Evolutionary conservation across 2,329 filamentous ascomycete genomes (phyloP).

Genomic region (Aotearoamyces nothofagi): DNA sequence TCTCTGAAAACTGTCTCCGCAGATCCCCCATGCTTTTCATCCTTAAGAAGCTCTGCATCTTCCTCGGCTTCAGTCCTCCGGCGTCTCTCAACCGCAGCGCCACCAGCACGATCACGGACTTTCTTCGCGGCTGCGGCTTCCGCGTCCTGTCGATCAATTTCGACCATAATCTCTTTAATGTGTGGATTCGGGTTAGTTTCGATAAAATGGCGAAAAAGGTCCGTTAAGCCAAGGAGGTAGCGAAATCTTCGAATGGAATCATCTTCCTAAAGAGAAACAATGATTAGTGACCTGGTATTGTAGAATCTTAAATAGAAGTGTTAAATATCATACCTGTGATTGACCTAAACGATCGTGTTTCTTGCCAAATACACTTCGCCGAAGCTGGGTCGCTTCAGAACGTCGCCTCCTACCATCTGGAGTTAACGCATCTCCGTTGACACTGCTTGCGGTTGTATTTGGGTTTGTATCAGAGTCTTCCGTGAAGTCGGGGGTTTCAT

Average conservation of each 20-base stretch:
- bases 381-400: slow-evolving; percentile 75
- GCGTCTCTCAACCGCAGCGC: slow-evolving; percentile 61
- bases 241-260: slow-evolving; percentile 89
- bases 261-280: slow-evolving; percentile 67
- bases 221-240: slow-evolving; percentile 86
- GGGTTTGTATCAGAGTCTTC: slow-evolving; percentile 54
- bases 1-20: slow-evolving; percentile 88
- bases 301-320: too few relatives aligned
- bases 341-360: slow-evolving; percentile 88
- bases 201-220: slow-evolving; percentile 97
- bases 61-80: slow-evolving; percentile 94
- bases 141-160: slow-evolving; percentile 87
- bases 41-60: slow-evolving; percentile 75
- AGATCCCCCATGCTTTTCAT: slow-evolving; percentile 77
- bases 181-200: slow-evolving; percentile 92
- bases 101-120: slow-evolving; percentile 64
- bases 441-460: slow-evolving; percentile 66
- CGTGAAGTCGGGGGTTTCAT: slow-evolving; percentile 51
- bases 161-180: slow-evolving; percentile 82
- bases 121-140: slow-evolving; percentile 60
- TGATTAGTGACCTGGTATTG: too few relatives aligned
- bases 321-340: slow-evolving; percentile 53
- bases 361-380: slow-evolving; percentile 84
- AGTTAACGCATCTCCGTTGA: slow-evolving; percentile 54
- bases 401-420: slow-evolving; percentile 71